Evolutionary conservation across 2,329 filamentous ascomycete genomes (phyloP), one percentile per base, ranked within the genome.

Genomic region (Penicillium sp.): DNA sequence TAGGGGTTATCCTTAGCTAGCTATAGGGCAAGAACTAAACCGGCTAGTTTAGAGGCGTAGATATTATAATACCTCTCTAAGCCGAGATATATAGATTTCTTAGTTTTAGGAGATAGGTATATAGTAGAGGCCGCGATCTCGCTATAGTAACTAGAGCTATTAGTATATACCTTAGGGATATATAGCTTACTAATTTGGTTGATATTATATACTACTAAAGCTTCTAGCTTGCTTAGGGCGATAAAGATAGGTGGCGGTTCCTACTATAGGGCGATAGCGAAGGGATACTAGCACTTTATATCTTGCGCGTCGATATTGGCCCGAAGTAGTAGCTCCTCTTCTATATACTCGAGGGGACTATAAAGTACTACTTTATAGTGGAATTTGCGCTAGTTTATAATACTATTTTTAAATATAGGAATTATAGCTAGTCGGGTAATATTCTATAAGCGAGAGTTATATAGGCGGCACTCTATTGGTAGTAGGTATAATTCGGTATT

Each of bases 161-260:
- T 23, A 14, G 32, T 35, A 23, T 27, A 28, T n/a, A n/a, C n/a
- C n/a, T n/a, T n/a, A n/a, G n/a, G n/a, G 14, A 35, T 14, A 2
- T 13, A n/a, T 16, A 35, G 18, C 15, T 12, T 31, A 23, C n/a
- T 4, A 23, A 26, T n/a, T 4, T 23, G 16, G 7, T 2, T 30
- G 27, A 54, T 1, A 44, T 51, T 2, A 20, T 47, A 10, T 35
- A 57, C 6, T 51, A 30, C 23, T 2, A 23, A 11, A 1, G 34
- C 34, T 15, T 23, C 20, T n/a, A 23, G 25, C 16, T 9, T 13
- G 13, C 4, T n/a, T 7, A 30, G 11, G 11, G 30, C 23, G 16
- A 39, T 39, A 16, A 7, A 25, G 17, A 30, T 12, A 8, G 17
- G 3, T 12, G 37, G 37, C 13, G 37, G 37, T 7, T 9, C 30